Conservation (phyloP, 2,329 filamentous ascomycete species). For the Pochonia chlamydosporia region DNA sequence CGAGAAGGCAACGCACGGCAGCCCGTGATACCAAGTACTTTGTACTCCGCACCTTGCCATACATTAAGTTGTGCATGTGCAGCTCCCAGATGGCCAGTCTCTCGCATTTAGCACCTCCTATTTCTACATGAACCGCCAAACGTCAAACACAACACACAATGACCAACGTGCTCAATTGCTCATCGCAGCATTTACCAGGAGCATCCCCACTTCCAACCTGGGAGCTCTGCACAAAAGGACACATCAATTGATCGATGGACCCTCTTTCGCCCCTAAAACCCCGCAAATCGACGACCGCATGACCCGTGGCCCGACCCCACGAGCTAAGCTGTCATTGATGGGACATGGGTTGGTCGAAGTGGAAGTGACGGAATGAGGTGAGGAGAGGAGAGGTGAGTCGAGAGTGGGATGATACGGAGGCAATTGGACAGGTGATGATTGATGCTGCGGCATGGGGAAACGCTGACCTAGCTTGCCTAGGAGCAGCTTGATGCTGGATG, state of each 20-base stretch:
- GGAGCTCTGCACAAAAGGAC: not conserved
- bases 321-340: not conserved
- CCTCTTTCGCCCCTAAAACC: conserved; percentile 13
- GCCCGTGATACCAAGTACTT: no score
- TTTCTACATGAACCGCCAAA: no score
- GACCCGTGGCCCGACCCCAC: conserved; percentile 14
- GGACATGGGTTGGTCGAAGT: not conserved
- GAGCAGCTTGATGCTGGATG: no score
- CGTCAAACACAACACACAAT: not conserved
- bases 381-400: not conserved
- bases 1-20: no score
- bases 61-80: no score
- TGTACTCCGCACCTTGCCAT: no score
- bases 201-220: not conserved
- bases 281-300: conserved; percentile 21
- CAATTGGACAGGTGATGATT: not conserved
- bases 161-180: not conserved
- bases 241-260: not conserved
- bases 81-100: no score
- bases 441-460: no score
- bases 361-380: not conserved
- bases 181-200: not conserved
- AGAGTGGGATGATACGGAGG: conserved; percentile 1
- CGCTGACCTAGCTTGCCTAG: no score
- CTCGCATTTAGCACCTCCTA: no score